Percentiles rank a stretch among this genome's conserved stretches.
phyloP scores from a whole-genome alignment of 2,329 filamentous ascomycete species.

The Monosporascus sp. region DNA sequence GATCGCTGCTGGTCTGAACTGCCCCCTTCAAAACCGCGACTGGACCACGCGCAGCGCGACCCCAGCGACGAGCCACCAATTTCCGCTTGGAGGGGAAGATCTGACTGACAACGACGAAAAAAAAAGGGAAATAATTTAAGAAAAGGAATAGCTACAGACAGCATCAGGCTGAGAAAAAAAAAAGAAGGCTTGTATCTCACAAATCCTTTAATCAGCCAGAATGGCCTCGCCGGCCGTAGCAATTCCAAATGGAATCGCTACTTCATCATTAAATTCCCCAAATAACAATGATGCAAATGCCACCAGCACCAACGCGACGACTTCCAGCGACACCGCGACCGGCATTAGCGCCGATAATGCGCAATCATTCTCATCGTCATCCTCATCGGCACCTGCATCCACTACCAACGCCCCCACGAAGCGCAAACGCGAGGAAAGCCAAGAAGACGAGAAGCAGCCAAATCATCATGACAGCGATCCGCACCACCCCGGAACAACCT shows the following conservation, averaged over 20 bases:
- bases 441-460: conserved; percentile 15
- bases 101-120: background rate
- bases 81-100: background rate
- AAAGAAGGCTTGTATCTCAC: background rate
- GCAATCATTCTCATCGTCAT: conserved; percentile 9
- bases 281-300: conserved; percentile 1
- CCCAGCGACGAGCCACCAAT: background rate
- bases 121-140: background rate
- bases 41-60: conserved; percentile 1
- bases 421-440: conserved; percentile 28
- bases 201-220: conserved; percentile 4
- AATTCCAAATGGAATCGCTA: conserved; percentile 21
- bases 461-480: conserved; percentile 10
- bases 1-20: background rate
- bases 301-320: background rate
- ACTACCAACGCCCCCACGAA: conserved; percentile 20
- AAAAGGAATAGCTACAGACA: background rate
- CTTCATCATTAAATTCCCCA: conserved; percentile 11
- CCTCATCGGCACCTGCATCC: background rate
- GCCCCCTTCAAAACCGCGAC: conserved; percentile 3
- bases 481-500: conserved; percentile 2
- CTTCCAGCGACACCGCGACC: background rate
- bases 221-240: conserved; percentile 28
- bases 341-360: conserved; percentile 12
- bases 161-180: background rate